These are phyloP conservation scores for Neurospora sublineolata DNA, from an alignment of 495 filamentous ascomycete genomes.

Conservation along the genomic window DNA sequence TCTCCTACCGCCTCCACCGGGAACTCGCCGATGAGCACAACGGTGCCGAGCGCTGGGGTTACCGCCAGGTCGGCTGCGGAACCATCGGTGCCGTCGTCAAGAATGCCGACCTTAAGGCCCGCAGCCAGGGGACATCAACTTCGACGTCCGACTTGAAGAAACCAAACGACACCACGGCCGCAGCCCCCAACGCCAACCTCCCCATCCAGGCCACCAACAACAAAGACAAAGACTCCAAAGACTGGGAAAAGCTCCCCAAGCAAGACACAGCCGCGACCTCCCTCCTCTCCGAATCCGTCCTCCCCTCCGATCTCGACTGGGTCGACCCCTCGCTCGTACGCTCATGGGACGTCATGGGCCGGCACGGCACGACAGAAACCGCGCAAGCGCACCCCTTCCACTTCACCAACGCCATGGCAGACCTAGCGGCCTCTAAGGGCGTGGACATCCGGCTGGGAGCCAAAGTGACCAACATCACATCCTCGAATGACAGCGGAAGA, in stretches of 20 bases:
- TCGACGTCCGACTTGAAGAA: background rate
- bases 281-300: slow-evolving; percentile 46
- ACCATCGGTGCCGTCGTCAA: slow-evolving; percentile 51
- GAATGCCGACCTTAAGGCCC: slow-evolving; percentile 22
- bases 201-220: slow-evolving; percentile 16
- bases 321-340: slow-evolving; percentile 53
- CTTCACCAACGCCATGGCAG: slow-evolving; percentile 81
- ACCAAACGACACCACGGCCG: slow-evolving; percentile 1
- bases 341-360: slow-evolving; percentile 75
- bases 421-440: slow-evolving; percentile 64
- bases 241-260: slow-evolving; percentile 59
- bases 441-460: slow-evolving; percentile 58
- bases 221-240: slow-evolving; percentile 15
- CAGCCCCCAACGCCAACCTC: slow-evolving; percentile 17
- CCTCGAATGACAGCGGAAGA: slow-evolving; percentile 11
- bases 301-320: slow-evolving; percentile 84
- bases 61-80: slow-evolving; percentile 67
- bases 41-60: slow-evolving; percentile 78
- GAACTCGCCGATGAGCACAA: slow-evolving; percentile 77
- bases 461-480: slow-evolving; percentile 40
- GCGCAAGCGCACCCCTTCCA: slow-evolving; percentile 91
- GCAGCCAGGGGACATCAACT: slow-evolving; percentile 11
- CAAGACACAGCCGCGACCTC: slow-evolving; percentile 49
- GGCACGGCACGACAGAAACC: slow-evolving; percentile 51
- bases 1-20: slow-evolving; percentile 75